These are phyloP conservation scores for Globisporangium emineosum DNA, from an alignment of 352 stramenopile species.

Conservation along the genomic window DNA sequence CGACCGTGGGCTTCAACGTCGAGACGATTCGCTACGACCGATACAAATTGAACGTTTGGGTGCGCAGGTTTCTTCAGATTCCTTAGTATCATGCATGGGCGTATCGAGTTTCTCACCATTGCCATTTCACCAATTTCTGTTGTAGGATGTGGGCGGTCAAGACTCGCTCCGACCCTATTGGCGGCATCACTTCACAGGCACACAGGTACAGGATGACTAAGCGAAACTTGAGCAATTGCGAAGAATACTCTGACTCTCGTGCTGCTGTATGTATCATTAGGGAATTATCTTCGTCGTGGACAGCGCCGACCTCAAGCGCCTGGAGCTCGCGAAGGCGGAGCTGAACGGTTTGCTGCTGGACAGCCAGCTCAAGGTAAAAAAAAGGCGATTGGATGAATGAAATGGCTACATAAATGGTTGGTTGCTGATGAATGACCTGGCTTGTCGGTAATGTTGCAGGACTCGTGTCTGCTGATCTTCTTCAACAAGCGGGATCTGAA, in stretches of 20 bases:
- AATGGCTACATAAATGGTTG: not conserved
- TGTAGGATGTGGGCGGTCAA: constrained; percentile 75
- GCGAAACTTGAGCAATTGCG: no score
- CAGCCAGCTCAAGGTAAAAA: constrained; percentile 48
- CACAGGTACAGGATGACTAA: constrained; percentile 37
- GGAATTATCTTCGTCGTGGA: constrained; percentile 86
- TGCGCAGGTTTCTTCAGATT: no score
- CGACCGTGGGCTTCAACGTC: constrained; percentile 82
- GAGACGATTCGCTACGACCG: constrained; percentile 71
- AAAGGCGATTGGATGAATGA: not conserved
- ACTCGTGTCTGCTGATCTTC: constrained; percentile 63
- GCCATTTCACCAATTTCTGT: not conserved
- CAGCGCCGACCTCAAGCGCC: constrained; percentile 56
- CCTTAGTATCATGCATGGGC: not conserved
- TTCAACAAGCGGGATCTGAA: constrained; percentile 81
- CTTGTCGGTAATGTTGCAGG: constrained; percentile 9
- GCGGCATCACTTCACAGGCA: constrained; percentile 84
- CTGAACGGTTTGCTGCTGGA: constrained; percentile 68
- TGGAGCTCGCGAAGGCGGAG: constrained; percentile 72
- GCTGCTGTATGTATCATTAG: constrained; percentile 14
- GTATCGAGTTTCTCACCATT: not conserved
- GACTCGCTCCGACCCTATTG: constrained; percentile 79
- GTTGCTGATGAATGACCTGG: not conserved
- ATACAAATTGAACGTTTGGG: constrained; percentile 82
- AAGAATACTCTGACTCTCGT: not conserved